phyloP scores from a whole-genome alignment of 768 basidiomycete species.

The Calvatia gigantea region DNA sequence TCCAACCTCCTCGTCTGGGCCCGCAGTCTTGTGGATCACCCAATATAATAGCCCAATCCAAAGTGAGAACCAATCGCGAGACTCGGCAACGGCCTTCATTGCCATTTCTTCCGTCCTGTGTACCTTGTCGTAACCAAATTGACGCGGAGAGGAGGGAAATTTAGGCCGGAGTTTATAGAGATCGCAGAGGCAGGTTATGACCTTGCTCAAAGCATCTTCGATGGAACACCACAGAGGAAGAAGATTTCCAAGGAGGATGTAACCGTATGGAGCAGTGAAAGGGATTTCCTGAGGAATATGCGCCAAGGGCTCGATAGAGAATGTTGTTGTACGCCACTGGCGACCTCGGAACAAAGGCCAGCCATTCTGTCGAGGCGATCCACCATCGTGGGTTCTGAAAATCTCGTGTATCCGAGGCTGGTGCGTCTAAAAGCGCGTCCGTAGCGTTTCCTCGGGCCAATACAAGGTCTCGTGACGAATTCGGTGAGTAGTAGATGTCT shows the following conservation, averaged over 20 bases:
- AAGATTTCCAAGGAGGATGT: background rate
- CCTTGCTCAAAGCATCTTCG: no score
- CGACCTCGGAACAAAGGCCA: background rate
- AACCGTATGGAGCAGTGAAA: background rate
- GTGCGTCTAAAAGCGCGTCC: background rate
- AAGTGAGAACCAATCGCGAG: background rate
- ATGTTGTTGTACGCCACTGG: background rate
- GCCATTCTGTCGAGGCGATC: background rate
- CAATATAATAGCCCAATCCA: background rate
- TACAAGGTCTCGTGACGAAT: background rate
- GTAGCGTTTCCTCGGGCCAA: background rate
- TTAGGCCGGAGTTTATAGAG: background rate
- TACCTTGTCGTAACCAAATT: background rate
- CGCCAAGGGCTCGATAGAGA: background rate
- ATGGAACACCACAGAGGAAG: background rate
- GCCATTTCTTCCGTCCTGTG: background rate
- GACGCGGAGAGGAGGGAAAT: background rate
- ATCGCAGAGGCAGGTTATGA: background rate
- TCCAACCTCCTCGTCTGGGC: background rate
- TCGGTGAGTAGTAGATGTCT: background rate
- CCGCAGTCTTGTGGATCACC: background rate
- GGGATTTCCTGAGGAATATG: background rate
- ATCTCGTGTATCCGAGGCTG: background rate
- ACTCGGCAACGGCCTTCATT: background rate
- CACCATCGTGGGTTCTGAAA: constrained; percentile 1